Percentiles rank a stretch among this genome's conserved stretches.
Evolutionary conservation across 768 basidiomycete genomes (phyloP).

Genomic region (Pleurotus salmoneostramineus): DNA sequence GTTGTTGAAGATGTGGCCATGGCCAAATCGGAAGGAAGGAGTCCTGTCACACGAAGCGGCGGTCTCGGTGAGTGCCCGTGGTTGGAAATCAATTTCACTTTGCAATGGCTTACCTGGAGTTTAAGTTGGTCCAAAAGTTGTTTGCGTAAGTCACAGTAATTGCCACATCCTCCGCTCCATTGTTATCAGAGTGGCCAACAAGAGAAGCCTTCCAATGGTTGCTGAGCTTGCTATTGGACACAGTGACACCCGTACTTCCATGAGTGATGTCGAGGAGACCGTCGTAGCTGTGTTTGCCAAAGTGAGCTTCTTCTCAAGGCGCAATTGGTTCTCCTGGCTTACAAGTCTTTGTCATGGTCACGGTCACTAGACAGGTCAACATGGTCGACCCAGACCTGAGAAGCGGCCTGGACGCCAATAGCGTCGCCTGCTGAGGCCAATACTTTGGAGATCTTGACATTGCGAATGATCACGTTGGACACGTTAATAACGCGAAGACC

Average conservation of each 20-base stretch:
- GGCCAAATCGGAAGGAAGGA: slow-evolving; percentile 43
- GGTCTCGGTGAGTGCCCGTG: background rate
- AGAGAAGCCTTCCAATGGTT: slow-evolving; percentile 45
- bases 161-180: slow-evolving; percentile 26
- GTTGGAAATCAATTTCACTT: background rate
- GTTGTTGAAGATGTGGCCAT: slow-evolving; percentile 45
- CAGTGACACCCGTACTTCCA: slow-evolving; percentile 36
- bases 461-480: slow-evolving; percentile 44
- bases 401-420: slow-evolving; percentile 35
- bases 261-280: slow-evolving; percentile 43
- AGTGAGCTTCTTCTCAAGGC: slow-evolving; percentile 21
- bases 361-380: slow-evolving; percentile 39
- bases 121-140: slow-evolving; percentile 1
- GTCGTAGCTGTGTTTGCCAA: slow-evolving; percentile 29
- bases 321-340: slow-evolving; percentile 28
- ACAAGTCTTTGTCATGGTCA: slow-evolving; percentile 41
- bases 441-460: slow-evolving; percentile 46
- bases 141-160: slow-evolving; percentile 19
- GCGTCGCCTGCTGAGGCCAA: slow-evolving; percentile 41
- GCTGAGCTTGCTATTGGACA: slow-evolving; percentile 38
- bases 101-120: slow-evolving; percentile 2
- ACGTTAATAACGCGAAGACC: slow-evolving; percentile 40
- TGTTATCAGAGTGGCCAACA: slow-evolving; percentile 40
- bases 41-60: slow-evolving; percentile 20
- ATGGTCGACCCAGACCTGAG: slow-evolving; percentile 44